A percentile compares a stretch with the other conserved stretches of the same genome.
Conservation (phyloP, 2,329 filamentous ascomycete species). For the Amauroascus verrucosus region DNA sequence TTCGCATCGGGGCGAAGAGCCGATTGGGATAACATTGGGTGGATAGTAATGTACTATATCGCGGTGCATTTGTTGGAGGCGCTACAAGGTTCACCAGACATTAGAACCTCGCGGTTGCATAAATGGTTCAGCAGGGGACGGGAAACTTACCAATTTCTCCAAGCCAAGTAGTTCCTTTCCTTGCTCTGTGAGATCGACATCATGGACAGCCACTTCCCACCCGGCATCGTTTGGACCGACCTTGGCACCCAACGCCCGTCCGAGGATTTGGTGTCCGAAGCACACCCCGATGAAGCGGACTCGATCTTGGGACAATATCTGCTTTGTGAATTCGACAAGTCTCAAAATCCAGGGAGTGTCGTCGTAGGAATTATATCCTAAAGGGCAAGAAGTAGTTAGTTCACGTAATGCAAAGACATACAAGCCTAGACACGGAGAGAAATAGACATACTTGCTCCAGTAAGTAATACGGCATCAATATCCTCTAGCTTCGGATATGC, state of each 20-base stretch:
- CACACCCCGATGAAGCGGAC: conserved; percentile 70
- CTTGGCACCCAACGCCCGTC: conserved; percentile 56
- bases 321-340: conserved; percentile 57
- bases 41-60: conserved; percentile 63
- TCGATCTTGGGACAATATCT: conserved; percentile 52
- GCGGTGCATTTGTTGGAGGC: conserved; percentile 73
- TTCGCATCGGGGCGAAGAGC: conserved; percentile 54
- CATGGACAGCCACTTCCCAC: conserved; percentile 72
- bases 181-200: conserved; percentile 55
- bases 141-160: conserved; percentile 45
- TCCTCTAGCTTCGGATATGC: conserved; percentile 62
- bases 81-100: conserved; percentile 18
- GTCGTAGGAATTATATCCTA: conserved; percentile 62
- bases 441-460: conserved; percentile 50
- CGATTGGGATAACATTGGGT: conserved; percentile 51
- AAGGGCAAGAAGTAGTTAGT: neutral
- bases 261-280: conserved; percentile 81
- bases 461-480: conserved; percentile 73
- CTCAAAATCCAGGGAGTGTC: conserved; percentile 64
- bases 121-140: neutral
- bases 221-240: conserved; percentile 58
- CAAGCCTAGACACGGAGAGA: neutral
- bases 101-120: neutral
- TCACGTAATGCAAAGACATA: neutral
- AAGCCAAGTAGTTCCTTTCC: conserved; percentile 63